phyloP scores from a whole-genome alignment of 768 basidiomycete genomes.

The Boletellus ananiceps region DNA sequence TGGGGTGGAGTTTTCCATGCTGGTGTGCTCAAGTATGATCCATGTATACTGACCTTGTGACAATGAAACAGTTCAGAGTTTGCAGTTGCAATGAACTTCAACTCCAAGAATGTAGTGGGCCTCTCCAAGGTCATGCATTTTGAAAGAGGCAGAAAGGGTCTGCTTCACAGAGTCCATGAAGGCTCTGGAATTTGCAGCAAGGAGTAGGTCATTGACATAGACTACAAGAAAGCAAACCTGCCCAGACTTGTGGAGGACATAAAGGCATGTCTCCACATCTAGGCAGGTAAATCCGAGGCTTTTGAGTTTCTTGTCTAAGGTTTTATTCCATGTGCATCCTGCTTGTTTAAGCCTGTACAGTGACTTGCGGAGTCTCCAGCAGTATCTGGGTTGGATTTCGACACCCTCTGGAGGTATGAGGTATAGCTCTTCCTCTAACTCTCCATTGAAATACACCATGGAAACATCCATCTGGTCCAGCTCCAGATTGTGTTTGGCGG shows the following conservation, averaged over 20 bases:
- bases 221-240: slow-evolving; percentile 1
- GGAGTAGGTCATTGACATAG: slow-evolving; percentile 4
- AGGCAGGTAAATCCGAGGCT: background rate
- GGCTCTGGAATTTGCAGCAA: background rate
- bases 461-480: slow-evolving; percentile 5
- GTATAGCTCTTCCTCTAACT: slow-evolving; percentile 28
- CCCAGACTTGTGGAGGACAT: background rate
- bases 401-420: slow-evolving; percentile 19
- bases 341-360: slow-evolving; percentile 33
- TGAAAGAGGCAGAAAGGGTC: background rate
- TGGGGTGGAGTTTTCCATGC: background rate
- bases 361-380: slow-evolving; percentile 17
- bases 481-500: background rate
- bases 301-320: slow-evolving; percentile 5
- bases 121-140: slow-evolving; percentile 4
- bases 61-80: slow-evolving; percentile 23
- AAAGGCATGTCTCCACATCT: background rate
- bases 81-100: slow-evolving; percentile 23
- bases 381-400: background rate
- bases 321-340: slow-evolving; percentile 23
- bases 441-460: slow-evolving; percentile 12
- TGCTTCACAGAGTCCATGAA: background rate
- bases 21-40: slow-evolving; percentile 9
- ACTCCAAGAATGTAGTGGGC: slow-evolving; percentile 30
- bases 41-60: slow-evolving; percentile 21